Percentiles rank a stretch among this genome's conserved stretches.
These are phyloP conservation scores for Xylariales sp. DNA, from an alignment of 2,329 filamentous ascomycete genomes.

Conservation along the genomic window DNA sequence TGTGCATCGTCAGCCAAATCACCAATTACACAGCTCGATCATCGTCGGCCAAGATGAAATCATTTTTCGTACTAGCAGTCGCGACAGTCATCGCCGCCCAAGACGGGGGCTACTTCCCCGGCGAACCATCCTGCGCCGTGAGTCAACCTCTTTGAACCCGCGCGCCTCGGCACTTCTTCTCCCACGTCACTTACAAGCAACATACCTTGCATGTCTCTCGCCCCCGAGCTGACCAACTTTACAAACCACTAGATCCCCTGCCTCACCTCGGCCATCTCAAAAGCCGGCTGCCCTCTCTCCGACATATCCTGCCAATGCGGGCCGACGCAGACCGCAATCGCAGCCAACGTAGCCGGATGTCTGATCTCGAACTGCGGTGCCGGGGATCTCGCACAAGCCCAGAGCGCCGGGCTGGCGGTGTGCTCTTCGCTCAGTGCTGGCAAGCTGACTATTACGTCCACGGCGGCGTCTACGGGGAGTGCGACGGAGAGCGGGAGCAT, in stretches of 20 bases:
- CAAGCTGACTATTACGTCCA: conserved; percentile 12
- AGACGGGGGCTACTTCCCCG: conserved; percentile 24
- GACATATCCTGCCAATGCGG: conserved; percentile 50
- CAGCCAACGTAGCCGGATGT: conserved; percentile 23
- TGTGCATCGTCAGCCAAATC: no score
- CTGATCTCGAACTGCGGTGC: conserved; percentile 26
- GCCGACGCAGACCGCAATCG: conserved; percentile 26
- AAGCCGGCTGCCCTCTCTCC: conserved; percentile 39
- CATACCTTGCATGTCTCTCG: background rate
- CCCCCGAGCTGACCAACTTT: no score
- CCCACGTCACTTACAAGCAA: no score
- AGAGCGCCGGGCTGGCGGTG: conserved; percentile 25
- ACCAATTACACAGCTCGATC: no score
- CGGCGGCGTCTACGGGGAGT: background rate
- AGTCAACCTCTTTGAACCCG: conserved; percentile 12
- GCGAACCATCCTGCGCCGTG: conserved; percentile 32
- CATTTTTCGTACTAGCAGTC: conserved; percentile 20
- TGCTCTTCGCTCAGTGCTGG: conserved; percentile 26
- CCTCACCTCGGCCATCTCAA: conserved; percentile 39
- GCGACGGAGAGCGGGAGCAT: conserved; percentile 1
- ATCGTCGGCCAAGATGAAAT: conserved; percentile 24
- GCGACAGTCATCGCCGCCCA: conserved; percentile 24
- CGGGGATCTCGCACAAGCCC: conserved; percentile 22
- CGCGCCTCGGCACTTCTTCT: background rate
- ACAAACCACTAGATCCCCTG: conserved; percentile 45